Evolutionary conservation across 2,329 filamentous ascomycete genomes (phyloP).

Genomic region (Thelonectria discophora): DNA sequence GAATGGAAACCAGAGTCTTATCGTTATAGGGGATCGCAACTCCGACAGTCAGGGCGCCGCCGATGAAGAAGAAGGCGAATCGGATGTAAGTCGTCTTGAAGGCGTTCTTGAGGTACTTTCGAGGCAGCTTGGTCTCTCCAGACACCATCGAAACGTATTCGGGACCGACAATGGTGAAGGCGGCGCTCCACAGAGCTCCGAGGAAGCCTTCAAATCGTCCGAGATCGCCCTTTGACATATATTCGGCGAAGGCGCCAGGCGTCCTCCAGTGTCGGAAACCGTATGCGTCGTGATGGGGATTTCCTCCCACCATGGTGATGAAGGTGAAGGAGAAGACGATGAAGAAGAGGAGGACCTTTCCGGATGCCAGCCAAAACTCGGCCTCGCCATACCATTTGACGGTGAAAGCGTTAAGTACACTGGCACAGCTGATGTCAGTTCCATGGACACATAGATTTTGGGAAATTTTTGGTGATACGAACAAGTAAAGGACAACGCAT

Average conservation of each 20-base stretch:
- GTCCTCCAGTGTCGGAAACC: slow-evolving; percentile 29
- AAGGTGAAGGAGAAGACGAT: slow-evolving; percentile 30
- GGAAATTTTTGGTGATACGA: neutral
- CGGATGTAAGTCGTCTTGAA: slow-evolving; percentile 28
- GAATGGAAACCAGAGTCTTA: slow-evolving; percentile 61
- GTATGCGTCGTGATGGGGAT: slow-evolving; percentile 26
- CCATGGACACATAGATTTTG: neutral
- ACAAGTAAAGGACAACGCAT: slow-evolving; percentile 25
- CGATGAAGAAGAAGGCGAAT: slow-evolving; percentile 30
- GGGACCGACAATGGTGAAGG: slow-evolving; percentile 69
- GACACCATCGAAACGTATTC: slow-evolving; percentile 62
- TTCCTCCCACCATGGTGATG: slow-evolving; percentile 27
- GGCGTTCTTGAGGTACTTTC: slow-evolving; percentile 27
- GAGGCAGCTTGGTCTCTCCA: slow-evolving; percentile 27
- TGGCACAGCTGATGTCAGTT: neutral
- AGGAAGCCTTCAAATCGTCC: slow-evolving; percentile 28
- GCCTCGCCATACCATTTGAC: slow-evolving; percentile 30
- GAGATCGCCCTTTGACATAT: slow-evolving; percentile 21
- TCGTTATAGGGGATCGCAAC: slow-evolving; percentile 73
- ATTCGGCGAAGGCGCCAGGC: slow-evolving; percentile 26
- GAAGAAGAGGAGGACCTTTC: slow-evolving; percentile 28
- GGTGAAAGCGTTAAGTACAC: slow-evolving; percentile 25
- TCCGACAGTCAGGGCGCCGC: slow-evolving; percentile 56
- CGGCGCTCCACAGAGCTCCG: slow-evolving; percentile 24
- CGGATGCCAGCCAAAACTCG: slow-evolving; percentile 26